Evolutionary conservation across 129 eudicot species (phyloP).

Genomic region (Arctium minus): DNA sequence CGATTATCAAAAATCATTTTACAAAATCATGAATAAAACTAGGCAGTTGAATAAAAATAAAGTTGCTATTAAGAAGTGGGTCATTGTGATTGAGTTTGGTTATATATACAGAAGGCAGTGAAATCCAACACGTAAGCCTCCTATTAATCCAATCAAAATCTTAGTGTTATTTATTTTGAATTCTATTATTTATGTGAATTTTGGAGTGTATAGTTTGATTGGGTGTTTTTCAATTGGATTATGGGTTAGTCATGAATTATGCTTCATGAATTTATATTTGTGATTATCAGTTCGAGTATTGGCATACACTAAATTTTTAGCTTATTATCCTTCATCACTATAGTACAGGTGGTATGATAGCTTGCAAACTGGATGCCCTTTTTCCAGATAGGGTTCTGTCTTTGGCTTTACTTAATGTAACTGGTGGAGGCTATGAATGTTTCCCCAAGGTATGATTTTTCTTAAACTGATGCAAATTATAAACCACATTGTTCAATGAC

Average conservation of each 20-base stretch:
- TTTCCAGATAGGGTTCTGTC: slow-evolving; percentile 64
- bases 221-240: not conserved
- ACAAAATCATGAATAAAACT: no score
- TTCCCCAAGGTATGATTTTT: slow-evolving; percentile 60
- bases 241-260: slow-evolving; percentile 43
- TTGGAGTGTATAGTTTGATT: not conserved
- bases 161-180: not conserved
- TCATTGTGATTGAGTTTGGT: not conserved
- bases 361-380: slow-evolving; percentile 71
- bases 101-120: no score
- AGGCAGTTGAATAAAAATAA: no score
- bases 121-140: slow-evolving; percentile 43
- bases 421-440: slow-evolving; percentile 92
- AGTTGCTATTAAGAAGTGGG: no score
- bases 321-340: slow-evolving; percentile 5
- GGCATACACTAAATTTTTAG: not conserved
- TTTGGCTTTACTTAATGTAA: slow-evolving; percentile 72
- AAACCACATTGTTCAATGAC: not conserved
- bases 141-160: not conserved
- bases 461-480: not conserved
- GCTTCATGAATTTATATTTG: not conserved
- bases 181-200: not conserved
- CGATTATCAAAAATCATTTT: no score
- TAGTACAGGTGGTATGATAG: slow-evolving; percentile 90
- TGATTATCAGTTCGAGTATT: not conserved